Conservation (phyloP, 148 eudicot species). For the Dianthus caryophyllus region DNA sequence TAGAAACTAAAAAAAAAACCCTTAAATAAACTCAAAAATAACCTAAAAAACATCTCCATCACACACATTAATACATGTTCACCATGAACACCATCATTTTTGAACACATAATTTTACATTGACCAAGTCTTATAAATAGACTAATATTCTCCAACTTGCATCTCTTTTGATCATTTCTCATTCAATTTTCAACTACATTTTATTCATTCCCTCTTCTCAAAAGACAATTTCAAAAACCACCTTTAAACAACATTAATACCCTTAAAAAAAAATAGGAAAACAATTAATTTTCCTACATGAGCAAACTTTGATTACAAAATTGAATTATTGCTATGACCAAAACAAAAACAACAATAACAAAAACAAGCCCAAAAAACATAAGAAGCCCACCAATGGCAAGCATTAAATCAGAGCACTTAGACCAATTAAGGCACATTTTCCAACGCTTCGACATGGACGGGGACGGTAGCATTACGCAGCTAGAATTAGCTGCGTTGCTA, state of each 20-base stretch:
- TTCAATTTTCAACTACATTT: background rate
- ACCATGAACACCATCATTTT: constrained; percentile 4
- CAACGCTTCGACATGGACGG: constrained; percentile 60
- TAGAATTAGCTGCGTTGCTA: constrained; percentile 63
- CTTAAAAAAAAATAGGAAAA: background rate
- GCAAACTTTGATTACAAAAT: background rate
- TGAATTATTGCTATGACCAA: background rate
- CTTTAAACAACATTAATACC: background rate
- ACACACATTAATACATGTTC: background rate
- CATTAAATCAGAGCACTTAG: constrained; percentile 35
- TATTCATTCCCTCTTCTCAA: background rate
- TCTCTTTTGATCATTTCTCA: constrained; percentile 23
- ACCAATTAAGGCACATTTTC: constrained; percentile 55
- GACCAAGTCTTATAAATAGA: constrained; percentile 2
- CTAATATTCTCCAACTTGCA: constrained; percentile 16
- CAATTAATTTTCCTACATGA: background rate
- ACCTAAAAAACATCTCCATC: background rate
- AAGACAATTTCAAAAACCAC: constrained; percentile 2
- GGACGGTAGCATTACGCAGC: constrained; percentile 67
- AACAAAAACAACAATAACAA: no score
- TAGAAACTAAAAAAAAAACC: background rate
- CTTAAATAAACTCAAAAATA: constrained; percentile 5
- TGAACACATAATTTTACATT: background rate
- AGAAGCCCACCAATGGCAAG: constrained; percentile 24
- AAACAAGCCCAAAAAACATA: background rate